Percentiles rank a stretch among this genome's conserved stretches.
These are phyloP conservation scores for Myriosclerotinia duriaeana DNA, from an alignment of 2,329 filamentous ascomycete species.

Conservation along the genomic window DNA sequence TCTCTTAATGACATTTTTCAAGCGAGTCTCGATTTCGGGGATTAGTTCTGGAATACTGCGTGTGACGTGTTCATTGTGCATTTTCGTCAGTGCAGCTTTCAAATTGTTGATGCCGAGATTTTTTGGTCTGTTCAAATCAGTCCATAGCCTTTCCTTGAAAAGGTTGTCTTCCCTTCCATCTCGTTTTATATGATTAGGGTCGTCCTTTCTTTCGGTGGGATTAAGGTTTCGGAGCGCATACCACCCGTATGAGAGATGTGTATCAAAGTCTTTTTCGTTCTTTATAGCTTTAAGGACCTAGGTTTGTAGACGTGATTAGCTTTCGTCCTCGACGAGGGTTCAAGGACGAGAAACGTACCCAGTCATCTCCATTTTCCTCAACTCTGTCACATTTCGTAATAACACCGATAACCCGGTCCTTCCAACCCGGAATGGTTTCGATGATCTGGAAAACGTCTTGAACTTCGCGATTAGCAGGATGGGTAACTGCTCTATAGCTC, in stretches of 20 bases:
- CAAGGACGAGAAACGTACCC: background rate
- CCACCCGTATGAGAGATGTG: slow-evolving; percentile 12
- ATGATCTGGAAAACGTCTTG: slow-evolving; percentile 39
- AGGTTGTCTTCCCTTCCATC: background rate
- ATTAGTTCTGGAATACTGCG: slow-evolving; percentile 23
- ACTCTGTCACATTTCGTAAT: slow-evolving; percentile 17
- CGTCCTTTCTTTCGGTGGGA: background rate
- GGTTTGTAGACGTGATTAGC: too few relatives aligned
- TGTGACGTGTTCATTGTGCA: slow-evolving; percentile 20
- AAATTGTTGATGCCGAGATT: slow-evolving; percentile 10
- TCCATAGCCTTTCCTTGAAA: background rate
- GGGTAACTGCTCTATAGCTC: slow-evolving; percentile 43
- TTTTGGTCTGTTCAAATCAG: background rate
- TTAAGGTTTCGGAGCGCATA: slow-evolving; percentile 14
- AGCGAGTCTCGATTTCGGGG: slow-evolving; percentile 4
- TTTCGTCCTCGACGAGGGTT: too few relatives aligned
- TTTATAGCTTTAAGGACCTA: slow-evolving; percentile 5
- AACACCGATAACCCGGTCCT: slow-evolving; percentile 15
- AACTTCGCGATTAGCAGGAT: slow-evolving; percentile 43
- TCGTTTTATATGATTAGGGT: background rate
- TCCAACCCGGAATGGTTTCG: slow-evolving; percentile 23
- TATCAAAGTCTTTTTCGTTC: slow-evolving; percentile 9
- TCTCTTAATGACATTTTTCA: background rate
- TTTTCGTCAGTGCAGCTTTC: slow-evolving; percentile 8
- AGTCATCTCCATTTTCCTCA: slow-evolving; percentile 4